Conservation (phyloP, 2,329 filamentous ascomycete genomes). For the Alternaria atra region DNA sequence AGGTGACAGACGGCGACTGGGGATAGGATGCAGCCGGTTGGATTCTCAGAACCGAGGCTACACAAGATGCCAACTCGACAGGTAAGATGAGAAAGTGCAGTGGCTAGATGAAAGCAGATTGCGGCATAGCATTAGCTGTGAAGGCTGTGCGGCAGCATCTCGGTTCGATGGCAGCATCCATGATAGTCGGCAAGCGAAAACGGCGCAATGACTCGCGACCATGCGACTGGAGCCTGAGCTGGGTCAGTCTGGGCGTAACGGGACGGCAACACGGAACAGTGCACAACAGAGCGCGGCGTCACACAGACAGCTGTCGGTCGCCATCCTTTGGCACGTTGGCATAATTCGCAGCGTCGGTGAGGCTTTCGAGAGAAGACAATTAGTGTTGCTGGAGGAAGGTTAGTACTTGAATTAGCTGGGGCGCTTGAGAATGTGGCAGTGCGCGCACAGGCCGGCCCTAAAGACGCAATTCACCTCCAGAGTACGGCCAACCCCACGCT, state of each 20-base stretch:
- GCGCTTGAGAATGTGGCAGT: neutral
- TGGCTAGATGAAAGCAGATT: conserved; percentile 24
- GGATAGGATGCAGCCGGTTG: conserved; percentile 21
- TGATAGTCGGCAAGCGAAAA: neutral
- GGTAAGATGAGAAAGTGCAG: conserved; percentile 6
- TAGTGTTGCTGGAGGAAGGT: neutral
- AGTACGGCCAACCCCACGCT: conserved; percentile 11
- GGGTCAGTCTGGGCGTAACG: conserved; percentile 10
- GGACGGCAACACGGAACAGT: conserved; percentile 8
- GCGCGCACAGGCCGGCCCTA: conserved; percentile 13
- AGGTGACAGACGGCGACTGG: conserved; percentile 14
- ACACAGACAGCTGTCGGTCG: conserved; percentile 7
- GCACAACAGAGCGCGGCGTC: neutral
- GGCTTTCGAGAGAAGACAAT: neutral
- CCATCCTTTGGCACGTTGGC: neutral
- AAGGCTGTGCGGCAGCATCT: conserved; percentile 8
- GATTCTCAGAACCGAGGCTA: conserved; percentile 16
- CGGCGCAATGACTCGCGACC: conserved; percentile 18
- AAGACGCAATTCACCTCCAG: conserved; percentile 17
- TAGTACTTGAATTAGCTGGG: neutral
- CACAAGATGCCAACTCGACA: conserved; percentile 17
- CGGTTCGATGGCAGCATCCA: conserved; percentile 3
- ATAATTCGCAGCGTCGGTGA: neutral
- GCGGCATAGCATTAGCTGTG: conserved; percentile 16
- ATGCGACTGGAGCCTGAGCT: conserved; percentile 11